Evolutionary conservation across 2,329 filamentous ascomycete genomes (phyloP).

Genomic region (Amphichorda felina): DNA sequence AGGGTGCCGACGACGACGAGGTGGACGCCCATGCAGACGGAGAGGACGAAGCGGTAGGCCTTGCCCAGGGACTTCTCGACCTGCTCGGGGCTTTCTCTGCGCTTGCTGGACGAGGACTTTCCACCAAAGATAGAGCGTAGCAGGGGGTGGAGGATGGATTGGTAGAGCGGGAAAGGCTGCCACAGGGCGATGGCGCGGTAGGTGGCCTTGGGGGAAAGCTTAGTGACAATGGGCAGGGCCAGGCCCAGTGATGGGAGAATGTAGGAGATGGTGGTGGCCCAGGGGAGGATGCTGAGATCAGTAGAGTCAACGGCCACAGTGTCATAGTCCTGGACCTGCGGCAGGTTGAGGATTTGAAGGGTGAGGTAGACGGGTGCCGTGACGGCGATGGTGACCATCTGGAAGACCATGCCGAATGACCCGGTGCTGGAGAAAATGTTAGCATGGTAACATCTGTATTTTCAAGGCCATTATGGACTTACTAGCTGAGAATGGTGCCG

Average conservation of each 20-base stretch:
- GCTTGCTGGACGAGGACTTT: background rate
- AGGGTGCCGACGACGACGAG: slow-evolving; percentile 1
- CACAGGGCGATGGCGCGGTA: slow-evolving; percentile 4
- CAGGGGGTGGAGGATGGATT: slow-evolving; percentile 1
- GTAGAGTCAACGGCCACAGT: slow-evolving; percentile 2
- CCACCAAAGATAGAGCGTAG: background rate
- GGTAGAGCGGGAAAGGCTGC: slow-evolving; percentile 6
- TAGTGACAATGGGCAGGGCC: slow-evolving; percentile 1
- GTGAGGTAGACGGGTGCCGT: slow-evolving; percentile 4
- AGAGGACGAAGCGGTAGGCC: slow-evolving; percentile 1
- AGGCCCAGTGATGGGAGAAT: slow-evolving; percentile 2
- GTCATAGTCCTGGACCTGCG: background rate
- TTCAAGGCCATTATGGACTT: background rate
- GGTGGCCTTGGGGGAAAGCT: background rate
- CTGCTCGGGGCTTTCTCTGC: background rate
- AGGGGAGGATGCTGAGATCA: slow-evolving; percentile 3
- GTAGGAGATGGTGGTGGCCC: slow-evolving; percentile 2
- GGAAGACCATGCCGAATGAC: slow-evolving; percentile 3
- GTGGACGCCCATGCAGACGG: slow-evolving; percentile 1
- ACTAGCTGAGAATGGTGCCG: slow-evolving; percentile 3
- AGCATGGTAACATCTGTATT: slow-evolving; percentile 1
- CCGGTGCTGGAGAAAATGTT: slow-evolving; percentile 3
- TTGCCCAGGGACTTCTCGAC: background rate
- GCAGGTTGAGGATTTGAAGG: slow-evolving; percentile 1
- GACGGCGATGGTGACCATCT: slow-evolving; percentile 5